Evolutionary conservation across 805 yeast species (phyloP), one percentile per base, ranked within the genome.

Genomic region (Suhomyces faveliae): DNA sequence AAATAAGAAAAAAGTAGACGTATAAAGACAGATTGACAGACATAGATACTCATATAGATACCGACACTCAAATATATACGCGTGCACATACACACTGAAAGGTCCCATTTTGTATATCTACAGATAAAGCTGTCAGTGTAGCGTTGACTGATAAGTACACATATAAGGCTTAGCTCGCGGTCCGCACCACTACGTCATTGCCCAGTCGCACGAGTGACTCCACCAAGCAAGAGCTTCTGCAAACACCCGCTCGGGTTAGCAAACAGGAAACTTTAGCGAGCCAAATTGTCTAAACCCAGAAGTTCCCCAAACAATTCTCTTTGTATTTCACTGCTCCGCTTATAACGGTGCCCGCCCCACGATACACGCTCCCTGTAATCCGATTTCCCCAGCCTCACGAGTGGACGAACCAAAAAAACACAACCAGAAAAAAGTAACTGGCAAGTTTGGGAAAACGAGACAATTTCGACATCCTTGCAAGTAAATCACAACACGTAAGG

Each of bases 1-100:
- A 54, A 64, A 68, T 46, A 50, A 46, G 23, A 45, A 47, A 41
- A 43, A 24, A 12, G 22, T 17, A 17, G 37, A 11, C 19, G 37
- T 9, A 33, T 33, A n/a, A n/a, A n/a, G n/a, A n/a, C n/a, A n/a
- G n/a, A n/a, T n/a, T n/a, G n/a, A n/a, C n/a, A n/a, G n/a, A n/a
- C n/a, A n/a, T n/a, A n/a, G n/a, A n/a, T n/a, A n/a, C n/a, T n/a
- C n/a, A n/a, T n/a, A n/a, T n/a, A n/a, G n/a, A n/a, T n/a, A n/a
- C n/a, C n/a, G n/a, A n/a, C n/a, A n/a, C n/a, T n/a, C n/a, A n/a
- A n/a, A n/a, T n/a, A n/a, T n/a, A n/a, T n/a, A n/a, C n/a, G n/a
- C n/a, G n/a, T n/a, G n/a, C n/a, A n/a, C n/a, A n/a, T n/a, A n/a
- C n/a, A n/a, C n/a, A n/a, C n/a, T n/a, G n/a, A n/a, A n/a, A n/a